These are phyloP conservation scores for Talaromyces sp. DNA, from an alignment of 2,329 filamentous ascomycete species.

Conservation along the genomic window DNA sequence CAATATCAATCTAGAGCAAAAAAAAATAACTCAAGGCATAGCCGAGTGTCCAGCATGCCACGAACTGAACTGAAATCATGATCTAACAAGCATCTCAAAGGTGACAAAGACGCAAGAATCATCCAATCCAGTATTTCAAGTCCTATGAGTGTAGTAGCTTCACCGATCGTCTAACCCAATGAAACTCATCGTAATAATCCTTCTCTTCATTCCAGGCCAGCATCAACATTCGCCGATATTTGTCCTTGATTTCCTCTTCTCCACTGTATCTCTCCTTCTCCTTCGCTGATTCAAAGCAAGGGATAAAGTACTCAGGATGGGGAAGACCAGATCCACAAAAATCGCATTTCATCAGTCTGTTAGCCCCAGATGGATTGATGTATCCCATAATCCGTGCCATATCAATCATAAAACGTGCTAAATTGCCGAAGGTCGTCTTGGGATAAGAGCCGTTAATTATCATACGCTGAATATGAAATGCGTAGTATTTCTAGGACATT, in stretches of 20 bases:
- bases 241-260: background rate
- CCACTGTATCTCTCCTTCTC: background rate
- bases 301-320: background rate
- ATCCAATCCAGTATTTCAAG: too few relatives aligned
- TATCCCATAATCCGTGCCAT: too few relatives aligned
- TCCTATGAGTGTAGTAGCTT: too few relatives aligned
- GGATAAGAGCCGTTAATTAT: too few relatives aligned
- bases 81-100: background rate
- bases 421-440: too few relatives aligned
- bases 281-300: background rate
- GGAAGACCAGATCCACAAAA: background rate
- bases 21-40: too few relatives aligned
- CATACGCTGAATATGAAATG: too few relatives aligned
- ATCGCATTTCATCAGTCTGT: background rate
- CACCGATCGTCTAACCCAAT: background rate
- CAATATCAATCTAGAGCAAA: background rate
- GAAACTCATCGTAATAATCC: background rate
- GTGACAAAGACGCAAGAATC: too few relatives aligned
- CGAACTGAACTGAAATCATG: background rate
- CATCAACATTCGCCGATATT: background rate
- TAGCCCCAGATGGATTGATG: background rate
- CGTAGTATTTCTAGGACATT: too few relatives aligned
- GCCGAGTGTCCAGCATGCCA: too few relatives aligned
- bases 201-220: background rate
- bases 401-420: too few relatives aligned